Evolutionary conservation across 768 basidiomycete species (phyloP).

Genomic region (Lactarius tabidus): DNA sequence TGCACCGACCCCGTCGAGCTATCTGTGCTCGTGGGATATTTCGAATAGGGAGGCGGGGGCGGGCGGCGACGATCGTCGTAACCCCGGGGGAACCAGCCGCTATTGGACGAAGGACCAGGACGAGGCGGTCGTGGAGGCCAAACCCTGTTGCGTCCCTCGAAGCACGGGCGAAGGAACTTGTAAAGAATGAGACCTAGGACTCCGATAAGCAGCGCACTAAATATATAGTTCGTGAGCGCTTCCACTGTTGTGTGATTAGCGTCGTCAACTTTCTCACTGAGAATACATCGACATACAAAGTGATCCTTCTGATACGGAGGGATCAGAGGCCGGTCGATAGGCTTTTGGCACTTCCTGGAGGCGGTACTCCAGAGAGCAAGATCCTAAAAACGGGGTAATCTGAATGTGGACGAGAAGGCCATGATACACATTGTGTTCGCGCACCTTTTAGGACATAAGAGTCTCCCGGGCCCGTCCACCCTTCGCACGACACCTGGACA

Average conservation of each 20-base stretch:
- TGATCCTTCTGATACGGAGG: background rate
- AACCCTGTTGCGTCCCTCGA: slow-evolving; percentile 33
- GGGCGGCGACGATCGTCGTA: slow-evolving; percentile 36
- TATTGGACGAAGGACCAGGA: slow-evolving; percentile 32
- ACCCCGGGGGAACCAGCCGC: slow-evolving; percentile 51
- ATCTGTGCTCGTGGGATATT: slow-evolving; percentile 29
- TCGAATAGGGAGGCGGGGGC: slow-evolving; percentile 55
- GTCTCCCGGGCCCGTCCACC: slow-evolving; percentile 82
- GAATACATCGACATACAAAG: background rate
- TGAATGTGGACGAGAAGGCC: background rate
- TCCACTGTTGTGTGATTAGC: slow-evolving; percentile 15
- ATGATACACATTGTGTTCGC: slow-evolving; percentile 13
- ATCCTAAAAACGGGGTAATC: slow-evolving; percentile 45
- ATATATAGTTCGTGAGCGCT: background rate
- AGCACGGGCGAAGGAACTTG: slow-evolving; percentile 54
- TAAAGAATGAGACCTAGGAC: slow-evolving; percentile 54
- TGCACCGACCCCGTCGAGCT: slow-evolving; percentile 36
- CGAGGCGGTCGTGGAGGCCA: slow-evolving; percentile 31
- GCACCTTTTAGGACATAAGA: slow-evolving; percentile 79
- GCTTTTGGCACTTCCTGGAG: slow-evolving; percentile 61
- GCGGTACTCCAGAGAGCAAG: slow-evolving; percentile 82
- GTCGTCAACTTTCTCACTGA: background rate
- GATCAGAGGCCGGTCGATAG: slow-evolving; percentile 25
- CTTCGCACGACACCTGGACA: slow-evolving; percentile 87
- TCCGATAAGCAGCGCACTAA: slow-evolving; percentile 27